Conservation (phyloP, 768 basidiomycete genomes). For the Boletus rufocinnamomeus region DNA sequence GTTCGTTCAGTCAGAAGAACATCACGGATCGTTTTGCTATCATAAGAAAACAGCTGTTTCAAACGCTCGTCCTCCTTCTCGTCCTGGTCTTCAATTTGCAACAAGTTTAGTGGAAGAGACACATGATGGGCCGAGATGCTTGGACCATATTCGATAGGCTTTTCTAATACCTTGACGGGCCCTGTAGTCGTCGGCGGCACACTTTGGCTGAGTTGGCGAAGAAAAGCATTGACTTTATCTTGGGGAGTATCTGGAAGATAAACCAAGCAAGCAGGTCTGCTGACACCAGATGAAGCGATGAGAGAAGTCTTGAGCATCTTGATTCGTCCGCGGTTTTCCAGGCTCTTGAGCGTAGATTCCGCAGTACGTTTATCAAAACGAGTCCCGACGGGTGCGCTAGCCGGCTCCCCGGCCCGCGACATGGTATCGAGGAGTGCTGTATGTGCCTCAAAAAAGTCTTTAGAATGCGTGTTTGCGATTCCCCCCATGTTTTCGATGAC, state of each 20-base stretch:
- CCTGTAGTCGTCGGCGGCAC: conserved; percentile 31
- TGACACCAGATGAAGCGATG: conserved; percentile 57
- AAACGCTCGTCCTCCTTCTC: conserved; percentile 45
- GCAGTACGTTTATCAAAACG: conserved; percentile 76
- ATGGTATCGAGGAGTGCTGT: conserved; percentile 60
- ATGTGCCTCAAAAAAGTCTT: conserved; percentile 71
- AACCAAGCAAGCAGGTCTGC: conserved; percentile 58
- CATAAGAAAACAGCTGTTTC: conserved; percentile 55
- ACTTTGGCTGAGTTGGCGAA: conserved; percentile 52
- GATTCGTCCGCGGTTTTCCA: conserved; percentile 68
- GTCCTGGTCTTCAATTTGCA: conserved; percentile 48
- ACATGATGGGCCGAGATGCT: conserved; percentile 34
- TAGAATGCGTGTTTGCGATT: conserved; percentile 62
- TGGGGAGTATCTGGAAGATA: conserved; percentile 63
- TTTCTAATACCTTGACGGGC: conserved; percentile 52
- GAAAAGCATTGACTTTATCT: conserved; percentile 56
- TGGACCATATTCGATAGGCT: conserved; percentile 57
- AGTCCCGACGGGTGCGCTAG: conserved; percentile 69
- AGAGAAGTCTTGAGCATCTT: conserved; percentile 71
- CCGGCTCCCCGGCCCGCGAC: conserved; percentile 59
- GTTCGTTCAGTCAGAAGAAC: conserved; percentile 69
- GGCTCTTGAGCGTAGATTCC: conserved; percentile 53
- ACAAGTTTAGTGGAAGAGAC: conserved; percentile 44
- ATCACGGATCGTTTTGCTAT: conserved; percentile 57
- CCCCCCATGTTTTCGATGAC: conserved; percentile 69